Conservation (phyloP, 306 rosid species). For the Sesbania bispinosa region DNA sequence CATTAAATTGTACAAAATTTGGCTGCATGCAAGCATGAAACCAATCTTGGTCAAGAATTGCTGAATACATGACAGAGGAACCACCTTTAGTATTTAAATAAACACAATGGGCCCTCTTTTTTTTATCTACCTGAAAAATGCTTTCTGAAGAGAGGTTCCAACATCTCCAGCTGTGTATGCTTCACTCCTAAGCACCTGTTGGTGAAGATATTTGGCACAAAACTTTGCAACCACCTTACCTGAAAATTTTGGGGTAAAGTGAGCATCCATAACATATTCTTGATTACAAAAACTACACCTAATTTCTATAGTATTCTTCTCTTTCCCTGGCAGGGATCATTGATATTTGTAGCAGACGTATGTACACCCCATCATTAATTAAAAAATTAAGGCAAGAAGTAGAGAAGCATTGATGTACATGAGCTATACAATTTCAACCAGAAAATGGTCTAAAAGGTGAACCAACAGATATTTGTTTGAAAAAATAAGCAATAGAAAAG, state of each 20-base stretch:
- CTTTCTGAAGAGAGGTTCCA: constrained; percentile 71
- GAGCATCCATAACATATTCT: constrained; percentile 9
- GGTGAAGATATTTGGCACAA: constrained; percentile 89
- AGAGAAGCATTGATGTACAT: not conserved
- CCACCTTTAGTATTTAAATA: not conserved
- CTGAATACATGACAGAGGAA: constrained; percentile 18
- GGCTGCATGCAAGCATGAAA: not conserved
- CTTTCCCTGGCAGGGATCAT: not conserved
- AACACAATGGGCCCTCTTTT: not conserved
- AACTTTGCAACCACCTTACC: constrained; percentile 95
- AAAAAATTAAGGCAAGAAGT: not conserved
- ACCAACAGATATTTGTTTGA: not conserved
- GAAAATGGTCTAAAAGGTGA: not conserved
- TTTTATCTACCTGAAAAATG: constrained; percentile 66
- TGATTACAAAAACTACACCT: not conserved
- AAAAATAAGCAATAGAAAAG: not conserved
- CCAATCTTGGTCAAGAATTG: not conserved
- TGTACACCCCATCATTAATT: not conserved
- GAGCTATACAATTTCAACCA: not conserved
- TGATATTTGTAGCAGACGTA: not conserved
- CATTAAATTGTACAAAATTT: not conserved
- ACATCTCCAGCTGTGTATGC: constrained; percentile 73
- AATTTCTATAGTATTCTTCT: not conserved
- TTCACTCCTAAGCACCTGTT: constrained; percentile 66
- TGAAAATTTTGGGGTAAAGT: constrained; percentile 33